A percentile compares a stretch with the other conserved stretches of the same genome.
Evolutionary conservation across 2,329 filamentous ascomycete species (phyloP).

Genomic region (Fusarium sp.): DNA sequence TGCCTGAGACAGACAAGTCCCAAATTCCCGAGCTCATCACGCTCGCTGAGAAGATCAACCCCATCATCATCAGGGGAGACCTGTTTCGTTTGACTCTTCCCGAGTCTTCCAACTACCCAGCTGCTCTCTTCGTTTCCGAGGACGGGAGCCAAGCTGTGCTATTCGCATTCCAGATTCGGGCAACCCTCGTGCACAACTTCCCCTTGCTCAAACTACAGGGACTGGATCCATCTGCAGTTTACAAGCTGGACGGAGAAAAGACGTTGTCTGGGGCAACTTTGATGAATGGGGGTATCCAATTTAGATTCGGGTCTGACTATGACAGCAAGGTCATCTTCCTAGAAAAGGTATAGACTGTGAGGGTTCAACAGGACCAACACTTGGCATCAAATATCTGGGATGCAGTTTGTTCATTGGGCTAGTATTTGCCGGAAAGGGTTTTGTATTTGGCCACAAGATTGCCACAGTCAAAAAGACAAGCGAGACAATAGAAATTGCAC

Average conservation of each 20-base stretch:
- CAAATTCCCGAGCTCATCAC: slow-evolving; percentile 69
- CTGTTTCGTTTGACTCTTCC: slow-evolving; percentile 73
- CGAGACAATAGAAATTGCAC: too few relatives aligned
- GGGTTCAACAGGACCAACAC: background rate
- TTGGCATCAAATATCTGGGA: too few relatives aligned
- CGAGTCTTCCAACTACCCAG: slow-evolving; percentile 74
- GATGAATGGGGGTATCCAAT: slow-evolving; percentile 74
- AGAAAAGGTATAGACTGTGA: slow-evolving; percentile 54
- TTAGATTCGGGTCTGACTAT: slow-evolving; percentile 67
- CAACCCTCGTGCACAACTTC: slow-evolving; percentile 65
- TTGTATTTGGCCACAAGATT: too few relatives aligned
- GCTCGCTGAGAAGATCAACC: slow-evolving; percentile 70
- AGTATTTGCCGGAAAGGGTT: too few relatives aligned
- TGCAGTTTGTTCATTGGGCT: too few relatives aligned
- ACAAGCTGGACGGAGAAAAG: slow-evolving; percentile 67
- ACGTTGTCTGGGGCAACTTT: slow-evolving; percentile 72
- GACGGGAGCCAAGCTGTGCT: slow-evolving; percentile 67
- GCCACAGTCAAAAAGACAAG: too few relatives aligned
- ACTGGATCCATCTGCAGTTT: slow-evolving; percentile 68
- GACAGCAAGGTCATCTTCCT: slow-evolving; percentile 71
- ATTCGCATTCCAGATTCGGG: slow-evolving; percentile 73
- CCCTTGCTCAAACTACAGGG: slow-evolving; percentile 71
- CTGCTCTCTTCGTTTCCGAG: slow-evolving; percentile 70
- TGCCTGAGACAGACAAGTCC: slow-evolving; percentile 66
- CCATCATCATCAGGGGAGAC: slow-evolving; percentile 71